Conservation (phyloP, 768 basidiomycete genomes). For the Hygrocybe punicea region DNA sequence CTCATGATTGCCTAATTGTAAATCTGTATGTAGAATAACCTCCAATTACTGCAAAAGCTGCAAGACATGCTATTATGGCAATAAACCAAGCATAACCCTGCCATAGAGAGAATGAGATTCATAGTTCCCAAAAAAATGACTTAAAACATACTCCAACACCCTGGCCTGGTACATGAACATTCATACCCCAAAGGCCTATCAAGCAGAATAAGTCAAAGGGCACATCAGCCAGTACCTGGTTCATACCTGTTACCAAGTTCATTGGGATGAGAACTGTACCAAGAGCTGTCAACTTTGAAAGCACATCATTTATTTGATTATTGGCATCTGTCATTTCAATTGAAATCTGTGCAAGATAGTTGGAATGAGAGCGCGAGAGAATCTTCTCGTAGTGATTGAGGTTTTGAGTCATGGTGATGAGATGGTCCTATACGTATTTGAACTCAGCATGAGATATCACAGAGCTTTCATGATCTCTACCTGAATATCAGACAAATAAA, state of each 20-base stretch:
- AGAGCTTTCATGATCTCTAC: slow-evolving; percentile 26
- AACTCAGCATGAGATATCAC: background rate
- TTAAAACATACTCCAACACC: slow-evolving; percentile 43
- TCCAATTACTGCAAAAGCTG: slow-evolving; percentile 77
- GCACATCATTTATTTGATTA: slow-evolving; percentile 99
- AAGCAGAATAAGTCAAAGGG: background rate
- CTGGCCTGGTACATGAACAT: slow-evolving; percentile 93
- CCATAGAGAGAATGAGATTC: background rate
- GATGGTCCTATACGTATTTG: slow-evolving; percentile 69
- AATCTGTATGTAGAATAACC: slow-evolving; percentile 77
- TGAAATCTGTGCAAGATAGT: slow-evolving; percentile 98
- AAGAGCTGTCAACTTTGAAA: slow-evolving; percentile 93
- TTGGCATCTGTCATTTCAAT: slow-evolving; percentile 99
- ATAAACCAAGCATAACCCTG: slow-evolving; percentile 78
- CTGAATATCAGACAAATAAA: slow-evolving; percentile 95
- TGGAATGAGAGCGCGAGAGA: slow-evolving; percentile 95
- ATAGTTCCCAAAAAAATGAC: slow-evolving; percentile 3
- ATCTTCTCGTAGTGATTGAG: slow-evolving; percentile 99
- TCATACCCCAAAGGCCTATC: slow-evolving; percentile 94
- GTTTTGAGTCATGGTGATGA: slow-evolving; percentile 99
- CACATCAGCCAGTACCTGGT: background rate
- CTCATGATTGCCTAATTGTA: slow-evolving; percentile 49
- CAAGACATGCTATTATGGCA: slow-evolving; percentile 77
- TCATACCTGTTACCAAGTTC: slow-evolving; percentile 88
- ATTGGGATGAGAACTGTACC: slow-evolving; percentile 97